A percentile compares a stretch with the other conserved stretches of the same genome.
phyloP scores from a whole-genome alignment of 176 grass and related monocot genomes.

The Secale cereale region DNA sequence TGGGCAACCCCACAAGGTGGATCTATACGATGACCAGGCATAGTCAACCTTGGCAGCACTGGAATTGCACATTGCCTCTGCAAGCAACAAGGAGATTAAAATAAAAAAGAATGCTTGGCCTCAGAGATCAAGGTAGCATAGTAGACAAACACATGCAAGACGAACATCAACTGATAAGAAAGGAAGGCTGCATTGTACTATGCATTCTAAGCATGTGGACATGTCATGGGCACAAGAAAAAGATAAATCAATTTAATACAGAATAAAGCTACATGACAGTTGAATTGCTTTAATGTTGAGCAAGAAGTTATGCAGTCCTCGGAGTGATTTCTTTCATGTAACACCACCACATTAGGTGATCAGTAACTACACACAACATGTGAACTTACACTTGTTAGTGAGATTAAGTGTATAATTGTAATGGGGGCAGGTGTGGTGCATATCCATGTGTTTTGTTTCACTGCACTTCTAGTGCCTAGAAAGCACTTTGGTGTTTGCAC shows the following conservation, averaged over 20 bases:
- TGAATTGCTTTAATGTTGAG: neutral
- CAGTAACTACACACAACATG: conserved; percentile 1
- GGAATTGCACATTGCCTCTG: conserved; percentile 86
- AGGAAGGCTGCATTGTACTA: conserved; percentile 2
- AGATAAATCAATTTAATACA: neutral
- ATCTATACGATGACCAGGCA: conserved; percentile 96
- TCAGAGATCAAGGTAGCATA: neutral
- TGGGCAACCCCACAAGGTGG: conserved; percentile 68
- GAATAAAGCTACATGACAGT: conserved; percentile 10
- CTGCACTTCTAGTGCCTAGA: neutral
- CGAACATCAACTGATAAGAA: conserved; percentile 10
- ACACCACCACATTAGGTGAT: neutral
- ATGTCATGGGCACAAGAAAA: neutral
- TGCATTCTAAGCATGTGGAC: neutral
- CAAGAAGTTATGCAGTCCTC: neutral
- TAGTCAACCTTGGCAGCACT: conserved; percentile 86
- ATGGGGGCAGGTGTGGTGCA: neutral
- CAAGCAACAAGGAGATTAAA: conserved; percentile 29
- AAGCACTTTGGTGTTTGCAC: conserved; percentile 6
- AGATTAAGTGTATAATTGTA: conserved; percentile 9
- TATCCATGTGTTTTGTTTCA: neutral
- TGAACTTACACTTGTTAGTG: neutral
- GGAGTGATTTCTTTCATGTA: neutral
- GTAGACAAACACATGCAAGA: conserved; percentile 28
- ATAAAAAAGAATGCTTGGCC: neutral